A percentile compares a stretch with the other conserved stretches of the same genome.
Evolutionary conservation across 805 yeast species (phyloP).

Genomic region (Monosporozyma aerobia): DNA sequence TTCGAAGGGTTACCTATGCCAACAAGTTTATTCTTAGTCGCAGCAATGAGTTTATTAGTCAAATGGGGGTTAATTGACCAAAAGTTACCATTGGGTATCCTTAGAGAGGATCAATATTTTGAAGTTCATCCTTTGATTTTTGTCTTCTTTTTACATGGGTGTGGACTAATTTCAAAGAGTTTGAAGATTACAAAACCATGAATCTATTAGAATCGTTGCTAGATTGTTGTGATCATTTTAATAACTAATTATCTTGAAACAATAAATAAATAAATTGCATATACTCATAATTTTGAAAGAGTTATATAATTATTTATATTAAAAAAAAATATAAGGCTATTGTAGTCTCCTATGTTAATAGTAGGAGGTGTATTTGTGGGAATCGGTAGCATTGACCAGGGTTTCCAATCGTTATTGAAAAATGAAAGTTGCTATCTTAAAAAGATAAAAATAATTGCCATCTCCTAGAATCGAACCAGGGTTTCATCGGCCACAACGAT

Average conservation of each 20-base stretch:
- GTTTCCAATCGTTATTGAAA: no score
- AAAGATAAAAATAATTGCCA: slow-evolving; percentile 7
- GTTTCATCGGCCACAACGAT: slow-evolving; percentile 15
- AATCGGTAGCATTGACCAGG: no score
- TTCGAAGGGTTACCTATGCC: slow-evolving; percentile 98
- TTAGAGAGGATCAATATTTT: slow-evolving; percentile 43
- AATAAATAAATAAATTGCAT: no score
- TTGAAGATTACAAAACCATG: slow-evolving; percentile 69
- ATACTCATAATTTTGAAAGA: no score
- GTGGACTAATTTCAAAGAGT: slow-evolving; percentile 85
- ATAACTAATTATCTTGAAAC: not conserved
- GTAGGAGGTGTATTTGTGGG: no score
- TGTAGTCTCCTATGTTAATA: no score
- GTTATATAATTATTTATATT: no score
- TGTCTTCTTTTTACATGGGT: slow-evolving; percentile 70
- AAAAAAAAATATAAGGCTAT: no score
- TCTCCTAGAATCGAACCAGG: slow-evolving; percentile 13
- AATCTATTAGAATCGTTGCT: not conserved
- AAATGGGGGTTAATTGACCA: slow-evolving; percentile 38
- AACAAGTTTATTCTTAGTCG: slow-evolving; percentile 67
- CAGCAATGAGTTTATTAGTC: slow-evolving; percentile 60
- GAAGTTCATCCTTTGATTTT: slow-evolving; percentile 69
- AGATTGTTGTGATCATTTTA: not conserved
- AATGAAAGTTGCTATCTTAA: not conserved
- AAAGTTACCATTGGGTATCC: slow-evolving; percentile 57